Base-by-base conservation (phyloP, 163 green algal genomes). In the Scenedesmus sp. region DNA sequence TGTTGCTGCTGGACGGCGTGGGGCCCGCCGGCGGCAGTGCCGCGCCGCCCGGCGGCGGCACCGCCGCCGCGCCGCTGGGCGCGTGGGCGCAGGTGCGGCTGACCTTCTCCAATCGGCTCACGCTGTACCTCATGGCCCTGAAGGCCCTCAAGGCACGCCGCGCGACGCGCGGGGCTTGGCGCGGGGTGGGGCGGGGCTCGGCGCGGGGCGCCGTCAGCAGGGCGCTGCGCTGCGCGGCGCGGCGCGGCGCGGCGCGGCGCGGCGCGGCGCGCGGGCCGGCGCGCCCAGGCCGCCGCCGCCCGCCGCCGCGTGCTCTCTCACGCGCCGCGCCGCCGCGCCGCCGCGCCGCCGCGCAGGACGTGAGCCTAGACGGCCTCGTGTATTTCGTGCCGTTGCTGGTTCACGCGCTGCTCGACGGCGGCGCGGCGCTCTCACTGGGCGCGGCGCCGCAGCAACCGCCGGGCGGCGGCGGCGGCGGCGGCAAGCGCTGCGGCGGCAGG, bases 361-460 rank as follows among this genome's bases (percentile, higher is more conserved):
- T 81, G 3, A 26, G 60, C 5, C 45, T 81, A 13, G 73, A 81
- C 57, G 60, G 48, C 2, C 33, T 81, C 10, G 73, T 81, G 39
- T 81, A 81, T 39, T 75, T 62, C 58, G 56, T 80, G 29, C 74
- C 74, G 1, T 54, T 75, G 51, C 50, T 81, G 36, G 63, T 81
- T 3, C 74, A 81, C 20, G 74, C 74, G 3, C 36, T 81, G 7
- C 44, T 81, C 22, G 62, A 75, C 18, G 62, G 62, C 17, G 34
- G 4, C 15, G 24, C 57, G 2, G 48, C 74, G 34, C 22, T 20
- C 29, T 7, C n/a, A 62, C 22, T 22, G 20, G 18, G 39, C 62
- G 54, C 70, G 44, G 60, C n/a, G n/a, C 24, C 14, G 24, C 31
- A 42, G 58, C 58, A 24, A 66, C 29, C 22, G 29, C 9, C 14